Conservation (phyloP, 176 grass and related monocot genomes). For the Zizania latifolia region DNA sequence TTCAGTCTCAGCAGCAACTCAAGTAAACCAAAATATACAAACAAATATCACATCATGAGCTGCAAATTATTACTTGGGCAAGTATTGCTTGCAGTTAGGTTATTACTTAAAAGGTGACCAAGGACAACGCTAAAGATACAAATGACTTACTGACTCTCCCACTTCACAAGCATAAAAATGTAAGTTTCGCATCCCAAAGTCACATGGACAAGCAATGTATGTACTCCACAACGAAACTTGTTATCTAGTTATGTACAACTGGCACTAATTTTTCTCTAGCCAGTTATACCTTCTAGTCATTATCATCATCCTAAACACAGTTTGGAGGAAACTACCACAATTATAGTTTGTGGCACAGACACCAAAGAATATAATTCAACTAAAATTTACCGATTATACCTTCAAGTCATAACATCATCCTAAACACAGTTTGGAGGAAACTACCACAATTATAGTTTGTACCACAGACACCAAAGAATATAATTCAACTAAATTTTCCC, state of each 20-base stretch:
- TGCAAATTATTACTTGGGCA: background rate
- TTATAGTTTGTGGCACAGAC: too few species aligned
- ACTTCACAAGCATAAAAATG: background rate
- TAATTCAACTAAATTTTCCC: too few species aligned
- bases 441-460: too few species aligned
- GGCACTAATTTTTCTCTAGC: conserved; percentile 18
- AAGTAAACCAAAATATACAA: background rate
- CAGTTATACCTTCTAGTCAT: too few species aligned
- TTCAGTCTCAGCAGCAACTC: background rate
- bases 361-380: too few species aligned
- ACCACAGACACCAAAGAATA: too few species aligned
- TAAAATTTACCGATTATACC: too few species aligned
- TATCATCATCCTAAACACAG: too few species aligned
- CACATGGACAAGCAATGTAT: conserved; percentile 12
- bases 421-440: too few species aligned
- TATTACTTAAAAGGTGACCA: background rate
- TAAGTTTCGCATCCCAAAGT: background rate
- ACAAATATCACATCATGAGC: background rate
- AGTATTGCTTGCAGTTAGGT: background rate
- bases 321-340: too few species aligned
- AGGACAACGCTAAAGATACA: background rate
- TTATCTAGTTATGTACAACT: conserved; percentile 42
- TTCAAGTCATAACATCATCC: too few species aligned
- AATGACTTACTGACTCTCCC: background rate
- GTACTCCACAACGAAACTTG: background rate